These are phyloP conservation scores for Arachnopeziza araneosa DNA, from an alignment of 2,329 filamentous ascomycete species.

Conservation along the genomic window DNA sequence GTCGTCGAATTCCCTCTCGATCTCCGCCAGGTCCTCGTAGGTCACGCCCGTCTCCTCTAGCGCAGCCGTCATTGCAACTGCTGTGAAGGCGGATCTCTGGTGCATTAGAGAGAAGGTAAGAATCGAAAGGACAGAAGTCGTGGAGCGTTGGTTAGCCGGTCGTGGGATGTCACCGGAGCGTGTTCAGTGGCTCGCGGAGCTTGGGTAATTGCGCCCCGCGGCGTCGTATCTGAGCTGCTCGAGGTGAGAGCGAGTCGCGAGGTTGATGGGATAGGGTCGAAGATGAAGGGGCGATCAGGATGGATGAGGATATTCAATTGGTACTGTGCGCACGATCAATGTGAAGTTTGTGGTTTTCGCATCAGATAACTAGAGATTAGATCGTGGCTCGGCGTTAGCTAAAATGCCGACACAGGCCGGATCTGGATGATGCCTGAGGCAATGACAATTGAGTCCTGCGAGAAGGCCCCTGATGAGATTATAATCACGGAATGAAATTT, in stretches of 20 bases:
- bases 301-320: not conserved
- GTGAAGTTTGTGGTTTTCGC: not conserved
- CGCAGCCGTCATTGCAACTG: slow-evolving; percentile 29
- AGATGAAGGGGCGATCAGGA: not conserved
- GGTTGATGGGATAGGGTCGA: too few relatives aligned
- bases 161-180: not conserved
- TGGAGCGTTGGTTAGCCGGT: not conserved
- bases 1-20: slow-evolving; percentile 81
- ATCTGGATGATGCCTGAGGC: not conserved
- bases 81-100: not conserved
- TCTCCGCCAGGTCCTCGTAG: slow-evolving; percentile 71
- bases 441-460: too few relatives aligned
- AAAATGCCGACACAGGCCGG: not conserved
- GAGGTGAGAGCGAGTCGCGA: too few relatives aligned
- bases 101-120: not conserved
- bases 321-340: not conserved
- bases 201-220: not conserved
- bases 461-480: too few relatives aligned
- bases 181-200: not conserved
- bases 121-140: not conserved
- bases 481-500: too few relatives aligned
- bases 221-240: too few relatives aligned
- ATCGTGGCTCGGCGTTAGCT: too few relatives aligned
- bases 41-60: slow-evolving; percentile 43
- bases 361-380: not conserved